Percentiles rank a stretch among this genome's conserved stretches.
Conservation (phyloP, 306 rosid species). For the Calophaca sinica region DNA sequence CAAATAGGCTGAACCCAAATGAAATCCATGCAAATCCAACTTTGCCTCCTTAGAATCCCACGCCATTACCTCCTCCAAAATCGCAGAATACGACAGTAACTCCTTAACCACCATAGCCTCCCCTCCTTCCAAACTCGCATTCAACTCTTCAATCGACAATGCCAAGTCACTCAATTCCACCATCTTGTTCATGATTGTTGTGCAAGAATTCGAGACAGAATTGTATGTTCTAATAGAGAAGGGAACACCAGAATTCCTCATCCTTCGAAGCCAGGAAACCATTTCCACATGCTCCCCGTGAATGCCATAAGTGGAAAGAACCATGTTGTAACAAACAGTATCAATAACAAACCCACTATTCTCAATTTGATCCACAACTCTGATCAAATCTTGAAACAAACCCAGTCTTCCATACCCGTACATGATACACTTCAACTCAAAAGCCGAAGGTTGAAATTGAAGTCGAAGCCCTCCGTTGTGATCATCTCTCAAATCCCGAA, state of each 20-base stretch:
- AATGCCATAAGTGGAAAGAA: slow-evolving; percentile 74
- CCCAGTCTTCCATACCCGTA: slow-evolving; percentile 77
- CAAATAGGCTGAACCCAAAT: slow-evolving; percentile 71
- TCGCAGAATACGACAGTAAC: slow-evolving; percentile 50
- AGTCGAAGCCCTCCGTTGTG: slow-evolving; percentile 50
- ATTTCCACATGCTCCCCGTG: slow-evolving; percentile 65
- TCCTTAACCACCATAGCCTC: slow-evolving; percentile 73
- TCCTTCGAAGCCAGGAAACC: slow-evolving; percentile 71
- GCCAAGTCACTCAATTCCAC: slow-evolving; percentile 51
- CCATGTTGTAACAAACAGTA: slow-evolving; percentile 74
- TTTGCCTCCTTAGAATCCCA: slow-evolving; percentile 75
- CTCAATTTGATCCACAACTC: slow-evolving; percentile 65
- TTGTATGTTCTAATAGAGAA: slow-evolving; percentile 78
- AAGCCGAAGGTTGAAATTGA: slow-evolving; percentile 54
- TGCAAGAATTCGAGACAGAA: slow-evolving; percentile 73
- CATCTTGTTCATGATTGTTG: slow-evolving; percentile 54
- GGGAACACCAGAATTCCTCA: slow-evolving; percentile 55
- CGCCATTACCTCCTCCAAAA: slow-evolving; percentile 69
- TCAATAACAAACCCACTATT: slow-evolving; percentile 60
- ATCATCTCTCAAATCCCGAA: slow-evolving; percentile 51
- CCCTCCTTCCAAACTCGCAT: slow-evolving; percentile 53
- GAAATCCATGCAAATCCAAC: slow-evolving; percentile 87
- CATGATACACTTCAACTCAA: slow-evolving; percentile 66
- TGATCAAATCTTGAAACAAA: slow-evolving; percentile 67
- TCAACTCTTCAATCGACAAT: slow-evolving; percentile 59